Percentiles rank a stretch among this genome's conserved stretches.
phyloP scores from a whole-genome alignment of 805 yeast genomes.

The Wickerhamomyces rabaulensis region DNA sequence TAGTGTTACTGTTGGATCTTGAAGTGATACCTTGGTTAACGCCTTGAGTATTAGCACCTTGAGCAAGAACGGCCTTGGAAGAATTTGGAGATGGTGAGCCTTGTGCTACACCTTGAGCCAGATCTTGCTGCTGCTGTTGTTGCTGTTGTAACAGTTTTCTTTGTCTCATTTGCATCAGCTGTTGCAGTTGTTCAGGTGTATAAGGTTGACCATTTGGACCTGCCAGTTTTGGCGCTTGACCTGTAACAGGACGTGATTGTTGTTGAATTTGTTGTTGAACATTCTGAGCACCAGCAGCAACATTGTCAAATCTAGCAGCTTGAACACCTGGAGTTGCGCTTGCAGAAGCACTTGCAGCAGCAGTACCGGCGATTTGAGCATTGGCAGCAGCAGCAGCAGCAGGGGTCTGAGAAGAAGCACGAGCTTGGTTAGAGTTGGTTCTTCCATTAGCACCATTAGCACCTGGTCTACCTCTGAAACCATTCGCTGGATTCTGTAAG shows the following conservation, averaged over 20 bases:
- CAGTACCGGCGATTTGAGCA: constrained; percentile 1
- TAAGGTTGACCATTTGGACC: constrained; percentile 51
- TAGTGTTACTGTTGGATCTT: constrained; percentile 20
- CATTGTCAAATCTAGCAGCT: neutral
- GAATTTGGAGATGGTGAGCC: constrained; percentile 13
- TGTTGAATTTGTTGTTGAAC: constrained; percentile 1
- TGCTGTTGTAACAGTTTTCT: constrained; percentile 15
- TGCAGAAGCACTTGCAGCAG: neutral
- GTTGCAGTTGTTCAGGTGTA: constrained; percentile 58
- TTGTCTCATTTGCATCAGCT: constrained; percentile 39
- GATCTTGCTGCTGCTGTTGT: constrained; percentile 8
- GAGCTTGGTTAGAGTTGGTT: neutral
- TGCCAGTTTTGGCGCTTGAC: constrained; percentile 6
- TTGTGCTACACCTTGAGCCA: constrained; percentile 1
- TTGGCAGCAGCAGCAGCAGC: constrained; percentile 1
- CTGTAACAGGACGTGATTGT: neutral
- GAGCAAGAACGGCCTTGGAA: constrained; percentile 5
- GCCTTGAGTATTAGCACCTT: neutral
- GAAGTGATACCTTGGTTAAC: constrained; percentile 1
- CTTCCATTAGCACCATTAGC: constrained; percentile 5
- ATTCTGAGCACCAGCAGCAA: constrained; percentile 4
- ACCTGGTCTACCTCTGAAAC: constrained; percentile 8
- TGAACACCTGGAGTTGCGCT: constrained; percentile 1
- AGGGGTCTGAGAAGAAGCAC: neutral
- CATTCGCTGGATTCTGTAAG: constrained; percentile 33